A percentile compares a stretch with the other conserved stretches of the same genome.
Conservation (phyloP, 1,284 basidiomycete species). For the Phlebopus sp. region DNA sequence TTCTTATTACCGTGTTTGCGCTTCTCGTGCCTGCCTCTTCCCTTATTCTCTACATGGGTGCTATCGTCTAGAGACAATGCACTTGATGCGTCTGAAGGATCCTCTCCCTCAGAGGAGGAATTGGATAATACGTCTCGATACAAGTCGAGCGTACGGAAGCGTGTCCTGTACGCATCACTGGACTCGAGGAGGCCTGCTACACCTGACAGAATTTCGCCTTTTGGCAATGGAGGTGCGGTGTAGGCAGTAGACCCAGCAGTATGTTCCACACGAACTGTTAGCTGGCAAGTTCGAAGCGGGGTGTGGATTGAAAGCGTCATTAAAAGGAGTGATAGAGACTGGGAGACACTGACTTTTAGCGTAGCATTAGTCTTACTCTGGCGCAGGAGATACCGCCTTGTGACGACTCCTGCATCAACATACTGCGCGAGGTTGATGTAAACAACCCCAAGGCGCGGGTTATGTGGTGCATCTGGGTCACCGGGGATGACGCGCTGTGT, state of each 20-base stretch:
- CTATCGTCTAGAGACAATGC: conserved; percentile 12
- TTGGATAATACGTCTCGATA: conserved; percentile 35
- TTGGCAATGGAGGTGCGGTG: conserved; percentile 62
- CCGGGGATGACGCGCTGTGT: conserved; percentile 46
- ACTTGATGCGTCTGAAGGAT: conserved; percentile 19
- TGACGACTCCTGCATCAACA: conserved; percentile 59
- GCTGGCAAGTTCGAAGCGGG: conserved; percentile 31
- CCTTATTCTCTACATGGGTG: conserved; percentile 2
- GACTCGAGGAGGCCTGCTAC: conserved; percentile 59
- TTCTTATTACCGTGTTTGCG: conserved; percentile 13
- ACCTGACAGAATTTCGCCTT: conserved; percentile 68
- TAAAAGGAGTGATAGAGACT: neutral
- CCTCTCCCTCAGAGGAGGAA: conserved; percentile 31
- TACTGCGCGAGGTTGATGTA: conserved; percentile 77
- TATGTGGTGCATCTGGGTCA: conserved; percentile 49
- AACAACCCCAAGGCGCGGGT: conserved; percentile 63
- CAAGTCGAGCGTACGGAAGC: conserved; percentile 50
- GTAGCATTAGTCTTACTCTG: conserved; percentile 80
- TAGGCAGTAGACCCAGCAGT: conserved; percentile 59
- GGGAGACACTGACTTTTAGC: conserved; percentile 47
- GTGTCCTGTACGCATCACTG: conserved; percentile 48
- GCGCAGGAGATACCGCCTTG: conserved; percentile 66
- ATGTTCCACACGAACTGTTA: conserved; percentile 60
- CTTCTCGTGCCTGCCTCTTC: neutral
- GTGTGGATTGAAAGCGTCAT: neutral